Conservation (phyloP, 176 grass and related monocot species). For the Carex pumila region DNA sequence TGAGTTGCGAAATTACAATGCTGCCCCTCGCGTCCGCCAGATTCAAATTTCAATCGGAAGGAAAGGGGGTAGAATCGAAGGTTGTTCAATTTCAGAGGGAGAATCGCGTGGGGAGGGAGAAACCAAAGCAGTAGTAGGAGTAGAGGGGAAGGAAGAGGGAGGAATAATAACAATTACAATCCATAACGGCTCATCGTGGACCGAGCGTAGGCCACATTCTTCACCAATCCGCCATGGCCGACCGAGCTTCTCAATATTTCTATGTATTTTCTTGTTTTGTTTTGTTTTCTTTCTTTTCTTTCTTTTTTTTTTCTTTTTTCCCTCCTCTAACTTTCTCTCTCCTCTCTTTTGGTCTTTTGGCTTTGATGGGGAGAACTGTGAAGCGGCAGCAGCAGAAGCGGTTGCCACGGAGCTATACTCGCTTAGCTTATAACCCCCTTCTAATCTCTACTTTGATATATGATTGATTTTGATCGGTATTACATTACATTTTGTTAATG, state of each 20-base stretch:
- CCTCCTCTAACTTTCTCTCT: conserved; percentile 8
- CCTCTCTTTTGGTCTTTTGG: neutral
- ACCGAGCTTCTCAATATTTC: conserved; percentile 24
- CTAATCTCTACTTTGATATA: neutral
- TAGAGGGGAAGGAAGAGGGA: conserved; percentile 32
- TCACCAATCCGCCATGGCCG: neutral
- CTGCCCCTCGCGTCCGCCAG: conserved; percentile 26
- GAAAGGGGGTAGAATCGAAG: neutral
- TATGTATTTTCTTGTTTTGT: conserved; percentile 1
- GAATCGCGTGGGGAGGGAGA: conserved; percentile 26
- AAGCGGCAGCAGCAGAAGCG: conserved; percentile 20
- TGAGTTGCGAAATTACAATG: neutral
- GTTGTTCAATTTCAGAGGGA: neutral
- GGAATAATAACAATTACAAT: conserved; percentile 22
- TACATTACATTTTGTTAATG: neutral
- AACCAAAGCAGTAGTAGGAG: conserved; percentile 33
- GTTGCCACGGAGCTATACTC: conserved; percentile 14
- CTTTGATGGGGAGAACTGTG: neutral
- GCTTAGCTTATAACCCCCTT: neutral
- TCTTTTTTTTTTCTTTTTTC: neutral
- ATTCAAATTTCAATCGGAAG: conserved; percentile 34
- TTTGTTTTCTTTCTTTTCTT: neutral
- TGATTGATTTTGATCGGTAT: neutral
- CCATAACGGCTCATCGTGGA: conserved; percentile 26
- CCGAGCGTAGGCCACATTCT: conserved; percentile 21